Conservation (phyloP, 805 yeast genomes). For the Cyberlindnera euphorbiiphila region DNA sequence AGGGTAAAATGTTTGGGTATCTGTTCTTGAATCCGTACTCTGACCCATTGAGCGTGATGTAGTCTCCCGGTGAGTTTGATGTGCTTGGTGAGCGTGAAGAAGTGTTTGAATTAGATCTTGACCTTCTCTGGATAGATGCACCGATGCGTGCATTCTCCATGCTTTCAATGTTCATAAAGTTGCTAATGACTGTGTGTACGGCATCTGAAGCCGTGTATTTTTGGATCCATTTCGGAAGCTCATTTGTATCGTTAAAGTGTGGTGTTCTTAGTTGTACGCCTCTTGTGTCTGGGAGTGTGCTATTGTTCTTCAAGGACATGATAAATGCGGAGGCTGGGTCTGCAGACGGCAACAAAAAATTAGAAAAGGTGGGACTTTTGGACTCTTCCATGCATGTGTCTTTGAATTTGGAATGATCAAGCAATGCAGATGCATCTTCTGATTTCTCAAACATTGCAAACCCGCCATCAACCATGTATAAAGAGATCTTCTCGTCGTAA, state of each 20-base stretch:
- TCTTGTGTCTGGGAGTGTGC: slow-evolving; percentile 8
- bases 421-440: neutral
- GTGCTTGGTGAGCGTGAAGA: slow-evolving; percentile 2
- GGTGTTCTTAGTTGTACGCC: slow-evolving; percentile 15
- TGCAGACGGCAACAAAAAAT: slow-evolving; percentile 24
- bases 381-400: slow-evolving; percentile 3
- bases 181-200: slow-evolving; percentile 24
- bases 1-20: slow-evolving; percentile 77
- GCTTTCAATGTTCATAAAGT: slow-evolving; percentile 32
- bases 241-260: slow-evolving; percentile 1
- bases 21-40: slow-evolving; percentile 74
- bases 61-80: slow-evolving; percentile 16
- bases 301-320: slow-evolving; percentile 23
- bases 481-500: slow-evolving; percentile 12
- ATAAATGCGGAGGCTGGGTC: slow-evolving; percentile 24
- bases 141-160: slow-evolving; percentile 31
- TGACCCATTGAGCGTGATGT: slow-evolving; percentile 42
- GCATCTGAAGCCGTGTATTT: slow-evolving; percentile 24
- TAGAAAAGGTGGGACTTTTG: slow-evolving; percentile 13
- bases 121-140: slow-evolving; percentile 17
- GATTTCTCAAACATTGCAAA: slow-evolving; percentile 17
- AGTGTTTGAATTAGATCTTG: slow-evolving; percentile 11
- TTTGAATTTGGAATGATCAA: slow-evolving; percentile 19
- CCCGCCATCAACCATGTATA: slow-evolving; percentile 24
- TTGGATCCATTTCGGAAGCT: slow-evolving; percentile 47